These are phyloP conservation scores for Colletotrichum salicis DNA, from an alignment of 2,329 filamentous ascomycete species.

Conservation along the genomic window DNA sequence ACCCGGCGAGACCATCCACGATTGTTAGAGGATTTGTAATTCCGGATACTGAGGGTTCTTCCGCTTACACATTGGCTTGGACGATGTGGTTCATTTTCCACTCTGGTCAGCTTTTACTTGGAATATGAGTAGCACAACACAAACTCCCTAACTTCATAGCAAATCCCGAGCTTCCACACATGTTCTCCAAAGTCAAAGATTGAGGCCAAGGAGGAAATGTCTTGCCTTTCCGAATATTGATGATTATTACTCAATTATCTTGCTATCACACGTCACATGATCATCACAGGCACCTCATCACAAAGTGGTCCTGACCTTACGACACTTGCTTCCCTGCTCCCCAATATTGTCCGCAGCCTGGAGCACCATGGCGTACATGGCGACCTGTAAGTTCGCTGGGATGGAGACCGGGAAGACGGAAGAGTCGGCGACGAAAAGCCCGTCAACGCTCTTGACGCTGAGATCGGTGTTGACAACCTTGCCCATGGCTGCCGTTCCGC, in stretches of 20 bases:
- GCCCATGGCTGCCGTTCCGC: slow-evolving; percentile 45
- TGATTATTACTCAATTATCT: neutral
- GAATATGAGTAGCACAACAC: neutral
- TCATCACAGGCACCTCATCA: neutral
- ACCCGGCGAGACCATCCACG: too few relatives aligned
- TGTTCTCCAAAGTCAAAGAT: neutral
- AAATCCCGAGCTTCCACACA: too few relatives aligned
- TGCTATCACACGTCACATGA: neutral
- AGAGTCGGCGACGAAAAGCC: slow-evolving; percentile 51
- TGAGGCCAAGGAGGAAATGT: neutral
- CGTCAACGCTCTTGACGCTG: slow-evolving; percentile 48
- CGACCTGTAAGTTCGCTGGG: slow-evolving; percentile 53
- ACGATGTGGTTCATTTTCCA: neutral
- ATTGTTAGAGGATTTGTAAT: too few relatives aligned
- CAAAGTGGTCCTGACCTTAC: neutral
- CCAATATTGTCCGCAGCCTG: slow-evolving; percentile 69
- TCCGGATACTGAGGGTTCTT: too few relatives aligned
- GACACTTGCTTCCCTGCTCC: neutral
- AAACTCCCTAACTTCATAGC: neutral
- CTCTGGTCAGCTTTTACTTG: neutral
- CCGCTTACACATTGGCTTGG: neutral
- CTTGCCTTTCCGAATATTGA: neutral
- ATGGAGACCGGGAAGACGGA: slow-evolving; percentile 45
- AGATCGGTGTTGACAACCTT: slow-evolving; percentile 46
- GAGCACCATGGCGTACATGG: slow-evolving; percentile 67